Evolutionary conservation across 2,329 filamentous ascomycete genomes (phyloP).

Genomic region (Aspergillus proliferans): DNA sequence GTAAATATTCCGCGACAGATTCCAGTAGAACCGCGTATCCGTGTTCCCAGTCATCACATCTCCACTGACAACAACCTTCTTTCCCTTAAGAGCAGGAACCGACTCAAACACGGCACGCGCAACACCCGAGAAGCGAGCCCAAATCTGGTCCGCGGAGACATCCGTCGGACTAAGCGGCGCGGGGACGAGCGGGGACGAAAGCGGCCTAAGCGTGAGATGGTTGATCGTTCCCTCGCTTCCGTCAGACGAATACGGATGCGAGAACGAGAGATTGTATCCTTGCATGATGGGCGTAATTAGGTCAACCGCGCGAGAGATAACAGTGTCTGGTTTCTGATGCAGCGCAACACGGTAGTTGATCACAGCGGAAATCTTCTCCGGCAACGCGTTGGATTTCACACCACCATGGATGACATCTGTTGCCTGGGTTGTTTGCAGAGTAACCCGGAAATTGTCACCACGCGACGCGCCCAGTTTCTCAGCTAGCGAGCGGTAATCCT

Average conservation of each 20-base stretch:
- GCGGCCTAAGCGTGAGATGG: conserved; percentile 25
- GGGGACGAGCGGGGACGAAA: conserved; percentile 23
- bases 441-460: conserved; percentile 42
- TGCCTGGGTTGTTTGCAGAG: conserved; percentile 54
- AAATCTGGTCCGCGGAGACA: conserved; percentile 23
- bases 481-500: conserved; percentile 39
- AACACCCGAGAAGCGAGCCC: conserved; percentile 34
- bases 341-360: conserved; percentile 56
- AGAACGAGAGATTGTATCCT: conserved; percentile 45
- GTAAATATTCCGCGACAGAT: conserved; percentile 48
- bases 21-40: conserved; percentile 50
- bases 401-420: conserved; percentile 51
- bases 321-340: conserved; percentile 44
- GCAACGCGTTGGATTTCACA: conserved; percentile 54
- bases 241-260: conserved; percentile 35
- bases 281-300: conserved; percentile 43
- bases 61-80: conserved; percentile 37
- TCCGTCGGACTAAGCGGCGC: conserved; percentile 30
- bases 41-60: conserved; percentile 51
- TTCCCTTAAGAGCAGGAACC: conserved; percentile 20
- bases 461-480: conserved; percentile 34
- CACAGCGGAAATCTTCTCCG: conserved; percentile 47
- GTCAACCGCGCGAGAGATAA: conserved; percentile 43
- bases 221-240: conserved; percentile 13
- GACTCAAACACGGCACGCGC: conserved; percentile 37